Evolutionary conservation across 805 yeast genomes (phyloP).

Genomic region (Jamesozyma gamospora): DNA sequence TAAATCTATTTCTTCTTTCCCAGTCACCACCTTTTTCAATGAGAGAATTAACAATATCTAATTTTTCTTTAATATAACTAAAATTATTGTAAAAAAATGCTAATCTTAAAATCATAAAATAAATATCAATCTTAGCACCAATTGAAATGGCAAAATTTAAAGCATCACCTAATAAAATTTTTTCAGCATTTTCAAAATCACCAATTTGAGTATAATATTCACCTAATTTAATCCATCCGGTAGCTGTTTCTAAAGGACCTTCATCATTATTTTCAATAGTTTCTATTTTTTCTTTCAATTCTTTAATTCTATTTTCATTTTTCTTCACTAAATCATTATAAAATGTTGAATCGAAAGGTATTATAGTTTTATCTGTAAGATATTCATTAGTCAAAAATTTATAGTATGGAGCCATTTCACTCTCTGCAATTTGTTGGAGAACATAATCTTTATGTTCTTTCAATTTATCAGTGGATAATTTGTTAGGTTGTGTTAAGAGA

Average conservation of each 20-base stretch:
- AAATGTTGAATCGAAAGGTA: slow-evolving; percentile 49
- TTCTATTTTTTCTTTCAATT: slow-evolving; percentile 36
- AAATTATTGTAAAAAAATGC: slow-evolving; percentile 87
- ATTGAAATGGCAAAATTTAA: slow-evolving; percentile 72
- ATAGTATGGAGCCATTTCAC: slow-evolving; percentile 77
- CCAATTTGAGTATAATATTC: slow-evolving; percentile 82
- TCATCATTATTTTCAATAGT: slow-evolving; percentile 55
- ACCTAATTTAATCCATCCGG: slow-evolving; percentile 70
- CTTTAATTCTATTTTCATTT: slow-evolving; percentile 47
- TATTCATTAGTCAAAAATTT: slow-evolving; percentile 39
- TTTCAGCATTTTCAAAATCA: slow-evolving; percentile 61
- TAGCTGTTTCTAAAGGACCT: slow-evolving; percentile 75
- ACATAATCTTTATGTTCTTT: slow-evolving; percentile 27
- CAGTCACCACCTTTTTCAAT: slow-evolving; percentile 98
- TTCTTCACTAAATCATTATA: slow-evolving; percentile 40
- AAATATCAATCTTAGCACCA: slow-evolving; percentile 82
- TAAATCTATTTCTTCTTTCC: slow-evolving; percentile 94
- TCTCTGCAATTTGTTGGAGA: slow-evolving; percentile 42
- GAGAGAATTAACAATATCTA: slow-evolving; percentile 60
- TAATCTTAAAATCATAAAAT: slow-evolving; percentile 70
- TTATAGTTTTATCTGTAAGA: not conserved
- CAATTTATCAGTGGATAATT: slow-evolving; percentile 6
- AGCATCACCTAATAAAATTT: slow-evolving; percentile 47
- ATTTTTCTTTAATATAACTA: slow-evolving; percentile 52
- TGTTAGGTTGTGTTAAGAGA: slow-evolving; percentile 35